Evolutionary conservation across 2,329 filamentous ascomycete genomes (phyloP), one percentile per base, ranked within the genome.

Genomic region (Claviceps digitariae): DNA sequence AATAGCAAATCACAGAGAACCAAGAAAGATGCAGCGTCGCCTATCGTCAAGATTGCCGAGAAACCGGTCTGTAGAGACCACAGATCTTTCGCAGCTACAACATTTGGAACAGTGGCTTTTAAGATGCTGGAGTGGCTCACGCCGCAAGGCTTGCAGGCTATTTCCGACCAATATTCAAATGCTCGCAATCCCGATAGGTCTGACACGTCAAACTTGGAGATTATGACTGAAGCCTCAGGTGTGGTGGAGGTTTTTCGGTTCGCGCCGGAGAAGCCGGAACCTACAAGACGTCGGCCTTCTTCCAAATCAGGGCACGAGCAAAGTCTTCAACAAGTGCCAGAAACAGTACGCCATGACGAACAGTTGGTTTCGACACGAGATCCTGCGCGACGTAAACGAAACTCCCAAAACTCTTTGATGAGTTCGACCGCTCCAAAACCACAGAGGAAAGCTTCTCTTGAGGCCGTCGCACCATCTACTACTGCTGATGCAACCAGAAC

Each of bases 61-160:
- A 69, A 70, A 41, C 69, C 73, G 1, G 62, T 69, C 12, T 75
- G 67, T 58, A 79, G 77, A 55, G 79, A 82, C 57, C 74, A 82
- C 58, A 71, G 79, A 6, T 82, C 79, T 0, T 81, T 82, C 60
- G 75, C 79, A 8, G 78, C 78, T 7, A 82, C 82, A 57, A 69
- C 84, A 8, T 84, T 86, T 59, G 80, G 76, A 7, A 83, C 82
- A 0, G 77, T 78, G 12, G 77, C 83, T 12, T 82, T 85, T 64
- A 84, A 82, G 60, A 85, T 85, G 80, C 61, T 86, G 3, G 82
- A 86, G 63, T 86, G 81, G 82, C 67, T 86, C n/a, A 81, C 81
- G 1, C 81, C 81, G 0, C 72, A 73, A 52, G 75, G 73, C n/a
- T 63, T 81, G 4, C 72, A 74, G 21, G 68, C 71, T 10, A 73